Evolutionary conservation across 495 filamentous ascomycete genomes (phyloP).

Genomic region (Penicillium manginii): DNA sequence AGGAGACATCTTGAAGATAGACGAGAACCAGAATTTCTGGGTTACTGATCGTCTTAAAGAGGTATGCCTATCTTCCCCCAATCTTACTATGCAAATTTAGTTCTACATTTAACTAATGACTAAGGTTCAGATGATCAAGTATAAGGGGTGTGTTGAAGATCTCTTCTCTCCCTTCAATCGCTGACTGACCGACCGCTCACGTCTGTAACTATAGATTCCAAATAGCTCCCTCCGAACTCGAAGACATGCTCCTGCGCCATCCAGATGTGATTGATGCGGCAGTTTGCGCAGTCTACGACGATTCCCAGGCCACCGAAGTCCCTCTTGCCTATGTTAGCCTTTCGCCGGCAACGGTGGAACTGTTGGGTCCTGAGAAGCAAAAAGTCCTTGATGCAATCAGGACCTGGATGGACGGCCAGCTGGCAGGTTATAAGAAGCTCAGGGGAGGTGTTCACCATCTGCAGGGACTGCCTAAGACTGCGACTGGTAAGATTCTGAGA

Average conservation of each 20-base stretch:
- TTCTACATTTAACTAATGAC: neutral
- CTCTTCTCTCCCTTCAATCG: neutral
- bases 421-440: slow-evolving; percentile 28
- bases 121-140: slow-evolving; percentile 47
- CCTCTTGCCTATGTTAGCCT: slow-evolving; percentile 73
- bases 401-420: slow-evolving; percentile 20
- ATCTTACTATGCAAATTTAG: neutral
- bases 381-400: slow-evolving; percentile 25
- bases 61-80: slow-evolving; percentile 1
- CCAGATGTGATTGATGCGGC: slow-evolving; percentile 68
- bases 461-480: slow-evolving; percentile 23
- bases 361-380: slow-evolving; percentile 43
- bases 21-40: slow-evolving; percentile 14
- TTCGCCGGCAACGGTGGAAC: slow-evolving; percentile 21
- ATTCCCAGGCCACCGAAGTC: slow-evolving; percentile 68
- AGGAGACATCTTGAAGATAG: slow-evolving; percentile 13
- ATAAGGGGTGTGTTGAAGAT: slow-evolving; percentile 40
- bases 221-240: slow-evolving; percentile 80
- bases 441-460: slow-evolving; percentile 27
- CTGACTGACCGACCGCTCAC: neutral
- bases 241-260: slow-evolving; percentile 70
- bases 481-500: slow-evolving; percentile 27
- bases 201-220: slow-evolving; percentile 56
- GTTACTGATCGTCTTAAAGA: slow-evolving; percentile 15
- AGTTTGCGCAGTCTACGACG: slow-evolving; percentile 69